A percentile compares a stretch with the other conserved stretches of the same genome.
These are phyloP conservation scores for Triticum urartu DNA, from an alignment of 176 grass and related monocot species.

Conservation along the genomic window DNA sequence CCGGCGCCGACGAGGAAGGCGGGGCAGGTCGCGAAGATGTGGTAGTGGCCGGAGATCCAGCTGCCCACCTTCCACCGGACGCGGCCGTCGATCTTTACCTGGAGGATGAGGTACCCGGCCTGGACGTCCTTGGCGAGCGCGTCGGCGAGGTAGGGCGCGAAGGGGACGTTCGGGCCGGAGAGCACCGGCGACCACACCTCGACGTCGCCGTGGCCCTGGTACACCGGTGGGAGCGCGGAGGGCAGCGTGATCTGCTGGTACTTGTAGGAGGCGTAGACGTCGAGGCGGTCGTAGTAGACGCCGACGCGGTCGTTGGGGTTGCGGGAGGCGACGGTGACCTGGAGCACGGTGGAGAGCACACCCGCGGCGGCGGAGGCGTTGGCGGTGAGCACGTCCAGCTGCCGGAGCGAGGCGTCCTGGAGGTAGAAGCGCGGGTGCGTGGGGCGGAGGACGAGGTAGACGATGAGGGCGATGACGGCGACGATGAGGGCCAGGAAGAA, in stretches of 20 bases:
- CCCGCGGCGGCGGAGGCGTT: constrained; percentile 24
- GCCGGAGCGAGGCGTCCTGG: constrained; percentile 55
- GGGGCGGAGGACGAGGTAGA: constrained; percentile 71
- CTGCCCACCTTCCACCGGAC: constrained; percentile 72
- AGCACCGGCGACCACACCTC: constrained; percentile 82
- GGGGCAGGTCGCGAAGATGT: constrained; percentile 63
- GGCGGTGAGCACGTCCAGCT: constrained; percentile 40
- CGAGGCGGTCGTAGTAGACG: constrained; percentile 77
- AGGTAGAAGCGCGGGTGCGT: constrained; percentile 80
- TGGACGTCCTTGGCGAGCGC: constrained; percentile 38
- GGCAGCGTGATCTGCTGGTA: constrained; percentile 73
- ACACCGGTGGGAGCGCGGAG: constrained; percentile 27
- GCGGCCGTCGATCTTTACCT: constrained; percentile 69
- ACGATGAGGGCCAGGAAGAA: constrained; percentile 12
- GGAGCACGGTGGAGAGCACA: constrained; percentile 42
- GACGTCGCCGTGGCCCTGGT: constrained; percentile 85
- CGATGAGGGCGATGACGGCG: constrained; percentile 53
- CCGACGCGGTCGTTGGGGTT: constrained; percentile 82
- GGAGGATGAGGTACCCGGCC: constrained; percentile 38
- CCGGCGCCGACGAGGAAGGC: constrained; percentile 39
- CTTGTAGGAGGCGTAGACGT: constrained; percentile 72
- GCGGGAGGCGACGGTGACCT: constrained; percentile 75
- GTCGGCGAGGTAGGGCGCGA: constrained; percentile 59
- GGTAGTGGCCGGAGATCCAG: constrained; percentile 72
- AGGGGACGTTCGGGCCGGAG: constrained; percentile 38